Evolutionary conservation across 306 rosid genomes (phyloP).

Genomic region (Ammopiptanthus mongolicus): DNA sequence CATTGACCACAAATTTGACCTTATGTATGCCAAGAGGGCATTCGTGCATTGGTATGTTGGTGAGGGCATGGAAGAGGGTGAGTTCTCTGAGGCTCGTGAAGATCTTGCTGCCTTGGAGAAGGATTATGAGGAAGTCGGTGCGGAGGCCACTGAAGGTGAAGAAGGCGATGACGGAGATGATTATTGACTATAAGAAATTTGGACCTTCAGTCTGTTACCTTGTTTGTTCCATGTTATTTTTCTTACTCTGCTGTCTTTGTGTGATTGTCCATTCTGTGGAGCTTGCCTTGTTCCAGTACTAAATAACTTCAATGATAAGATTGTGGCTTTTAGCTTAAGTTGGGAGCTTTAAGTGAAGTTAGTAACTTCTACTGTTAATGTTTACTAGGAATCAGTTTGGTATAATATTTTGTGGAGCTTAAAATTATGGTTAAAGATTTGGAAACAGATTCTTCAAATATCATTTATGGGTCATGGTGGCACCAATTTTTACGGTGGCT

Average conservation of each 20-base stretch:
- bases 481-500: no score
- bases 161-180: conserved; percentile 69
- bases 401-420: not conserved
- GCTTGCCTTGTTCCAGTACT: conserved; percentile 9
- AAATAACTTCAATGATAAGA: conserved; percentile 3
- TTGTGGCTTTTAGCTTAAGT: not conserved
- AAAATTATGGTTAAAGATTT: no score
- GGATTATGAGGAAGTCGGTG: conserved; percentile 83
- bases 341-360: not conserved
- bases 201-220: not conserved
- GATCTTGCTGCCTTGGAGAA: conserved; percentile 78
- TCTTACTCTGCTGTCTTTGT: not conserved
- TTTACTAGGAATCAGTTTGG: not conserved
- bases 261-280: not conserved
- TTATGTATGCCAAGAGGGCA: conserved; percentile 57
- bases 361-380: not conserved
- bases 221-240: not conserved
- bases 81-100: conserved; percentile 90
- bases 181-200: conserved; percentile 32
- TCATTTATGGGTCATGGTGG: no score
- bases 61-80: conserved; percentile 93
- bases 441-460: no score
- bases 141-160: conserved; percentile 70
- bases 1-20: conserved; percentile 44
- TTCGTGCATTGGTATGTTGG: conserved; percentile 91